Base-by-base conservation (phyloP, 371 early-diverging fungal species). In the Mucor lusitanicus region DNA sequence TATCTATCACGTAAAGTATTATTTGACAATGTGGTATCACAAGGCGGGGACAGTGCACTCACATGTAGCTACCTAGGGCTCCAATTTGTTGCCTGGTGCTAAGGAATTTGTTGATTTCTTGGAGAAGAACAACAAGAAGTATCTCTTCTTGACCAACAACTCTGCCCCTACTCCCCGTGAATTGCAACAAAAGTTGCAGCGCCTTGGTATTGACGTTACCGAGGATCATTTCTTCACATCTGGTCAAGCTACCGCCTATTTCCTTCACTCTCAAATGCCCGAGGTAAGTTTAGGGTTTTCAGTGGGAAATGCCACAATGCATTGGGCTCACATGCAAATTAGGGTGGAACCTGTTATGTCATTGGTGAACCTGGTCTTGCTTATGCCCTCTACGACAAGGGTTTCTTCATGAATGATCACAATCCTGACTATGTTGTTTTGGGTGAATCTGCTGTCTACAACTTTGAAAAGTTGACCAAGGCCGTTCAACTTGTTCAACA, bases 101-200 rank as follows among this genome's bases (percentile, higher is more conserved):
- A 86, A 86, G 65, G 90, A 89, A 67, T 83, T 90, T 68, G 87
- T 90, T 37, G 78, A 74, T n/a, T 90, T 87, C 78, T 78, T 88
- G 68, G 70, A 82, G 60, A 66, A 65, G 54, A 81, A 88, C 61
- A 81, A 86, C 71, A 90, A 90, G 72, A 76, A 85, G 64, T 90
- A 82, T 68, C 79, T 90, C 23, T 90, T 90, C 77, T 75, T 88
- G 78, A 90, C 90, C 44, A 90, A 90, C 81, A 90, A 90, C 73
- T 87, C 87, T 63, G 86, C 87, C 37, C 88, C 88, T 17, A 90
- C 90, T 44, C 90, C 90, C 39, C 77, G 85, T 63, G 90, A 90
- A 68, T 78, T 90, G 46, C 81, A 86, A 44, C 81, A 84, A 70
- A 90, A 90, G 71, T 66, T 90, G 48, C 50, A 68, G 28, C 85